These are phyloP conservation scores for Mercurialis annua DNA, from an alignment of 345 rosid genomes.

Conservation along the genomic window DNA sequence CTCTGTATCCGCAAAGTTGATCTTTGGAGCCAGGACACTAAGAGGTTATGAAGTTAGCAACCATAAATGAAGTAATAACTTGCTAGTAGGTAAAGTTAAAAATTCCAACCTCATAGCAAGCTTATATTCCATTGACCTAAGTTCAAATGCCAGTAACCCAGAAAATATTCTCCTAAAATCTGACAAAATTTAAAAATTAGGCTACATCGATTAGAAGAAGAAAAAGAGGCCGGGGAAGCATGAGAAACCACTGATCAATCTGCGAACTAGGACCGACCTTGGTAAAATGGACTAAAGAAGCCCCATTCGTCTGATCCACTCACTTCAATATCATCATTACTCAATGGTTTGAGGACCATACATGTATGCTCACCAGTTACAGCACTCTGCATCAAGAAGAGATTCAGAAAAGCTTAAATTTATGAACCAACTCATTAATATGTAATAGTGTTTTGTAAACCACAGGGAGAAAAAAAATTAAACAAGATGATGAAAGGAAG, in stretches of 20 bases:
- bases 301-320: conserved; percentile 71
- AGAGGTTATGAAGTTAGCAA: conserved; percentile 17
- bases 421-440: background rate
- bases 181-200: conserved; percentile 27
- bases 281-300: conserved; percentile 84
- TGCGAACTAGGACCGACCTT: conserved; percentile 44
- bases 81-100: conserved; percentile 12
- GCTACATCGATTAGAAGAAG: conserved; percentile 9
- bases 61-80: conserved; percentile 12
- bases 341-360: conserved; percentile 80
- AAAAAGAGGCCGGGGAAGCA: background rate
- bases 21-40: conserved; percentile 88
- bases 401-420: background rate
- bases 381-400: conserved; percentile 46
- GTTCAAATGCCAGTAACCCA: conserved; percentile 47
- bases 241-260: background rate
- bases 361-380: conserved; percentile 95
- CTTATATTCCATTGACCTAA: conserved; percentile 75
- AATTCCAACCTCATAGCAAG: conserved; percentile 81
- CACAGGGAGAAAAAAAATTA: background rate
- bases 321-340: conserved; percentile 59
- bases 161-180: conserved; percentile 75
- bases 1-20: conserved; percentile 45
- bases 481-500: conserved; percentile 1
- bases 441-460: background rate